These are phyloP conservation scores for Schizosaccharomyces versatilis DNA, from an alignment of 1,139 yeast genomes.

Conservation along the genomic window DNA sequence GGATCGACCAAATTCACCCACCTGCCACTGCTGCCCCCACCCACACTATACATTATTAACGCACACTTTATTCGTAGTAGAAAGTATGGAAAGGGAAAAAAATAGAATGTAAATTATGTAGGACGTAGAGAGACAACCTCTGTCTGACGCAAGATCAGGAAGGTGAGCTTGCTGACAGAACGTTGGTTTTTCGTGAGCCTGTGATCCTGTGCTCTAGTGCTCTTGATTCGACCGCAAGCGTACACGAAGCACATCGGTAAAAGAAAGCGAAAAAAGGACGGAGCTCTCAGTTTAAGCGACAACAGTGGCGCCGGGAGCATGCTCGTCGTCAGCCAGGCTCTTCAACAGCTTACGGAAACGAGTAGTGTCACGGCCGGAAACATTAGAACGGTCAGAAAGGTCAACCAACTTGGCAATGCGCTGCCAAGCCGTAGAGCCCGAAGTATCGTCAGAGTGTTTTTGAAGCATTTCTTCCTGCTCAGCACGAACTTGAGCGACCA, in stretches of 20 bases:
- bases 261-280: background rate
- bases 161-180: too few relatives aligned
- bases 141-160: too few relatives aligned
- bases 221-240: background rate
- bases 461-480: conserved; percentile 46
- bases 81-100: background rate
- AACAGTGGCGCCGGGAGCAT: conserved; percentile 35
- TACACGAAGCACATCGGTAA: background rate
- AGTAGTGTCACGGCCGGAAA: conserved; percentile 39
- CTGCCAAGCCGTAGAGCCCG: conserved; percentile 67
- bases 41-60: too few relatives aligned
- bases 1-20: too few relatives aligned
- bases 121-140: background rate
- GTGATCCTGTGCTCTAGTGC: too few relatives aligned
- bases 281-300: background rate
- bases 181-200: too few relatives aligned
- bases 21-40: too few relatives aligned
- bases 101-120: background rate
- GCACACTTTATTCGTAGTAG: too few relatives aligned
- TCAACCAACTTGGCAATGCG: conserved; percentile 39
- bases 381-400: conserved; percentile 22
- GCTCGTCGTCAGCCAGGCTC: conserved; percentile 44
- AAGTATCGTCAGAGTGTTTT: conserved; percentile 57
- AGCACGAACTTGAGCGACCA: conserved; percentile 41
- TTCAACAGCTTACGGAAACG: conserved; percentile 46